Evolutionary conservation across 306 rosid species (phyloP), one percentile per base, ranked within the genome.

Genomic region (Fagus crenata): DNA sequence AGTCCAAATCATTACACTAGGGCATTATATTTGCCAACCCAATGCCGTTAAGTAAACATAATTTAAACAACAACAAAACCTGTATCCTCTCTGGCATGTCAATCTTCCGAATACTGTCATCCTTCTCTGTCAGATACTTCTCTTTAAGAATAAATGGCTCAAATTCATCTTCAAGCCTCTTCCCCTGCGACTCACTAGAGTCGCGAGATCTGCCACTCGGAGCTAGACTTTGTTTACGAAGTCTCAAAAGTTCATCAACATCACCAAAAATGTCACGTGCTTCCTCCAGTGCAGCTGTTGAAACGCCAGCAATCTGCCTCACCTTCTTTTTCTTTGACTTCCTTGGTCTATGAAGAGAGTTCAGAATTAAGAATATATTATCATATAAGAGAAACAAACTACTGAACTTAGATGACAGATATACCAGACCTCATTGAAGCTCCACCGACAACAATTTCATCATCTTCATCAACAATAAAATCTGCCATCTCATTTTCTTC

Each of bases 401-500:
- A 9, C 14, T 9, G 11, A 7, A 1, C 14, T 46, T 11, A 72
- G 46, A 35, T 46, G 51, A 46, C 1, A 55, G 64, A 75, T 53
- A 58, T 15, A 59, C 58, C 46, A 72, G 84, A 95, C 99, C 91
- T 92, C 82, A 92, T 56, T 73, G 88, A 90, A 73, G 88, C 90
- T 72, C 97, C 97, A 49, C 83, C 51, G 11, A 9, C 2, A 46
- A 46, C 51, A 9, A 9, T 78, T 79, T 92, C 97, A 61, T 92
- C 91, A 56, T 93, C 98, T 80, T 94, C 98, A 67, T 92, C 97
- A 64, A 92, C 98, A 49, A 95, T 95, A 79, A 95, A 95, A 86
- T 92, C 98, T 0, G 95, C 98, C 98, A 95, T 95, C 80, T 94
- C 98, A 87, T 95, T 97, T 72, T 91, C 97, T 53, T 93, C 98